Evolutionary conservation across 2,329 filamentous ascomycete species (phyloP), one percentile per base, ranked within the genome.

Genomic region (Microthyrium microscopicum): DNA sequence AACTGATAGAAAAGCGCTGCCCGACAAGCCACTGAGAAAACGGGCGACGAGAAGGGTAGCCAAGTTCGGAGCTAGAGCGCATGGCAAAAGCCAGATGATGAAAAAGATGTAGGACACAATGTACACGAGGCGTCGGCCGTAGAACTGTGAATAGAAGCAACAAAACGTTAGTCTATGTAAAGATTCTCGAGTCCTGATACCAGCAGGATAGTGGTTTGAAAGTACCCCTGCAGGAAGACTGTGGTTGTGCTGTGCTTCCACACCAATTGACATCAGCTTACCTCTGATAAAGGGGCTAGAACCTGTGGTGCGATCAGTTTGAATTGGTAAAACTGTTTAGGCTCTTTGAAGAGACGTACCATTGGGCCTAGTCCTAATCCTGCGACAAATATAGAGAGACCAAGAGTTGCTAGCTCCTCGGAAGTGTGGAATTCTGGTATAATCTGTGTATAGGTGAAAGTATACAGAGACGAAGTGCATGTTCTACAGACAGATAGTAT

Each of bases 401-500:
- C 56, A 7, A 61, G 45, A 7, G 55, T 57, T 18, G 54, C 55
- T 25, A 61, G 42, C 35, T 56, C 52, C 33, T 54, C 50, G 26
- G 46, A 51, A 19, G 53, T 48, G 13, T 43, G 37, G 36, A 60
- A 60, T 26, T 58, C 51, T 5, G 44, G 25, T 37, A 56, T 52
- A 31, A 61, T 51, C 53, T 89, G 78, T 13, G 47, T 50, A 52
- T 93, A 94, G 0, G 80, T 89, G 9, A 72, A 71, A 1, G 83
- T 87, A 54, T 94, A 93, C 45, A 92, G 73, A n/a, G 83, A 89
- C 30, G 78, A 85, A 2, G 80, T 72, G 49, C 77, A 83, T 6
- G 84, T 39, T 15, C 35, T 37, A 26, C 29, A 24, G 20, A 9
- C n/a, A n/a, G n/a, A n/a, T n/a, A n/a, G n/a, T n/a, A n/a, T n/a